Base-by-base conservation (phyloP, 1,284 basidiomycete genomes). In the Boletus sp. region DNA sequence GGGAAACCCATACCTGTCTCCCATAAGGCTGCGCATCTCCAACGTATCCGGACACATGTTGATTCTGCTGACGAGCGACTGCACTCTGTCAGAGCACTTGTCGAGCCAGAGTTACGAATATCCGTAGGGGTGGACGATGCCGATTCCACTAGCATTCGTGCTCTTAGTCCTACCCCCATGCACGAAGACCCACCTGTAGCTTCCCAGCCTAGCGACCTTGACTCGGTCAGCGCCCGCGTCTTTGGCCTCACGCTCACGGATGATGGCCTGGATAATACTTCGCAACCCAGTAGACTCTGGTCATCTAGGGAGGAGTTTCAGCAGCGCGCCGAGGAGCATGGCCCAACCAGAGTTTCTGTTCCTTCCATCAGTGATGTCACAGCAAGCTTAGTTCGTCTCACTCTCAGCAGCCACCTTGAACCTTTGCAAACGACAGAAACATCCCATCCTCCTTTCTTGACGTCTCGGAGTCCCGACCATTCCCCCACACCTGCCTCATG, bases 271-370 rank as follows among this genome's bases (percentile, higher is more conserved):
- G 17, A 38, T 49, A 14, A 35, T 38, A 8, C 21, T 38, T 52
- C 35, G 10, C 25, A 21, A 16, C 9, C 50, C 35, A 52, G 50
- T 16, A 52, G 38, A 52, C 23, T 52, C 14, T 52, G 50, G 50
- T 37, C 35, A 38, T 52, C 50, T 10, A 52, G 51, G 37, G 51
- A 38, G 27, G 51, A 52, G 37, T 52, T 52, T 52, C 51, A 52
- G 51, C 19, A 8, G 35, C 6, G 17, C 9, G 9, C 51, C 13
- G 7, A 28, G 37, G 51, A 38, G 37, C 37, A 52, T n/a, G 19
- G 37, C 38, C 9, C 19, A 14, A 16, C 37, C 27, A n/a, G 14
- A 13, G 16, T 38, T 28, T 52, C 37, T 28, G 10, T 28, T 31
- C 51, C 51, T 19, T 28, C 27, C 11, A 38, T 52, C 25, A 2